phyloP scores from a whole-genome alignment of 2,329 filamentous ascomycete species.

The Phoma herbarum region DNA sequence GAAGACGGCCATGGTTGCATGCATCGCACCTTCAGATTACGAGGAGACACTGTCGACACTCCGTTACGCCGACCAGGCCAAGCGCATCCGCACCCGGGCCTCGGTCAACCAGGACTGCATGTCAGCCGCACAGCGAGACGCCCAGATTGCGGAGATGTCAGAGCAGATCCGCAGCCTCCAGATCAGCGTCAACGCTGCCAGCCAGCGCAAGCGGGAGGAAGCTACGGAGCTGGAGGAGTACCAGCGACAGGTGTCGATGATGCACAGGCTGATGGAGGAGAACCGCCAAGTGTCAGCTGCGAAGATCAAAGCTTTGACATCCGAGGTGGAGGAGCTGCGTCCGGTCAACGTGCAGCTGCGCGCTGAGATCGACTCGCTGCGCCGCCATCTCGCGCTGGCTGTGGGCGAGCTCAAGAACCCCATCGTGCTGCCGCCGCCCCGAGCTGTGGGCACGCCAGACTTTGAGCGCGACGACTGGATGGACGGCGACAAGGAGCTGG shows the following conservation, averaged over 20 bases:
- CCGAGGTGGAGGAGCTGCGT: conserved; percentile 59
- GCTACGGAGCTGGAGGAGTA: conserved; percentile 93
- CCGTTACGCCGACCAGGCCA: conserved; percentile 96
- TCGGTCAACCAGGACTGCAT: conserved; percentile 96
- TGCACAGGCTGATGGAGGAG: conserved; percentile 98
- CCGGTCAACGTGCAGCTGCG: conserved; percentile 66
- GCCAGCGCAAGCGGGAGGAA: conserved; percentile 76
- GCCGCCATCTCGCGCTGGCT: conserved; percentile 86
- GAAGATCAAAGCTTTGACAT: conserved; percentile 84
- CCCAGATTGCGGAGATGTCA: conserved; percentile 92
- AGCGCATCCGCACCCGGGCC: conserved; percentile 92
- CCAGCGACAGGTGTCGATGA: conserved; percentile 84
- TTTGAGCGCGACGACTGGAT: conserved; percentile 46
- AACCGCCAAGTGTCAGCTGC: conserved; percentile 87
- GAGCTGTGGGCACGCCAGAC: conserved; percentile 38
- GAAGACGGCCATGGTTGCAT: conserved; percentile 99
- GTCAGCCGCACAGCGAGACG: conserved; percentile 90
- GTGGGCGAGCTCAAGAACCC: conserved; percentile 89
- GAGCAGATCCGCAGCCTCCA: conserved; percentile 91
- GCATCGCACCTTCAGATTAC: conserved; percentile 93
- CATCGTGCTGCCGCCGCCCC: conserved; percentile 68
- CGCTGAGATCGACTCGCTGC: conserved; percentile 82
- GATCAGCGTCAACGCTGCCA: conserved; percentile 69
- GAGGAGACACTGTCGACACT: conserved; percentile 96
- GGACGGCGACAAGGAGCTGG: conserved; percentile 35